These are phyloP conservation scores for Xylaria hypoxylon DNA, from an alignment of 2,329 filamentous ascomycete genomes.

Conservation along the genomic window DNA sequence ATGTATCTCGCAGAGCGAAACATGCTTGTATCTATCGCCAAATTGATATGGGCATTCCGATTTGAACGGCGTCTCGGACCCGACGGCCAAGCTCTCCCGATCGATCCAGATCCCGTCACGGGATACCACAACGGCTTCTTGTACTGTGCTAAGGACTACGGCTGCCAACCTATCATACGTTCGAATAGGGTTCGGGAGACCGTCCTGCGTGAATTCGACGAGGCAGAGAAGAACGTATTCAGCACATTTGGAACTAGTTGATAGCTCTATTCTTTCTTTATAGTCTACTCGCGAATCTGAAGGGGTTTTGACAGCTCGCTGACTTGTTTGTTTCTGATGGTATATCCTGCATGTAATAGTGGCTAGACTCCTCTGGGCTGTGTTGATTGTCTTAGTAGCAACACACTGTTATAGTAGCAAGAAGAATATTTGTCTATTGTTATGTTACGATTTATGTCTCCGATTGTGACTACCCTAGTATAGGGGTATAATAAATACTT, in stretches of 20 bases:
- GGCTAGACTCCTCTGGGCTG: no score
- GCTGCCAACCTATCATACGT: conserved; percentile 27
- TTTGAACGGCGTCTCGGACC: conserved; percentile 43
- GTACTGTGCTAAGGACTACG: conserved; percentile 36
- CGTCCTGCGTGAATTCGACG: conserved; percentile 25
- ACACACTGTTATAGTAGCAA: no score
- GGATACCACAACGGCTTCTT: conserved; percentile 35
- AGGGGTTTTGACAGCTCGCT: no score
- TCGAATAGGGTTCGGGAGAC: conserved; percentile 27
- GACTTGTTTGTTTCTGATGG: no score
- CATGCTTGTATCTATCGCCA: conserved; percentile 49
- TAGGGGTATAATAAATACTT: no score
- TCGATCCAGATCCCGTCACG: conserved; percentile 35
- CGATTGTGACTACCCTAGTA: no score
- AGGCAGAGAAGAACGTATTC: conserved; percentile 58
- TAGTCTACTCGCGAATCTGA: no score
- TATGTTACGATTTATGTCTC: no score
- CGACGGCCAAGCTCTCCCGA: conserved; percentile 25
- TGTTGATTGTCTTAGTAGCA: no score
- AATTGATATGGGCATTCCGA: conserved; percentile 52
- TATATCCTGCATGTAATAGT: no score
- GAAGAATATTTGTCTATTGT: no score
- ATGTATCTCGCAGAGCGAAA: conserved; percentile 57
- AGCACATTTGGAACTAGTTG: conserved; percentile 55
- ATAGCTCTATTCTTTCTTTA: no score